phyloP scores from a whole-genome alignment of 2,329 filamentous ascomycete species.

The Pyrenochaeta sp. region DNA sequence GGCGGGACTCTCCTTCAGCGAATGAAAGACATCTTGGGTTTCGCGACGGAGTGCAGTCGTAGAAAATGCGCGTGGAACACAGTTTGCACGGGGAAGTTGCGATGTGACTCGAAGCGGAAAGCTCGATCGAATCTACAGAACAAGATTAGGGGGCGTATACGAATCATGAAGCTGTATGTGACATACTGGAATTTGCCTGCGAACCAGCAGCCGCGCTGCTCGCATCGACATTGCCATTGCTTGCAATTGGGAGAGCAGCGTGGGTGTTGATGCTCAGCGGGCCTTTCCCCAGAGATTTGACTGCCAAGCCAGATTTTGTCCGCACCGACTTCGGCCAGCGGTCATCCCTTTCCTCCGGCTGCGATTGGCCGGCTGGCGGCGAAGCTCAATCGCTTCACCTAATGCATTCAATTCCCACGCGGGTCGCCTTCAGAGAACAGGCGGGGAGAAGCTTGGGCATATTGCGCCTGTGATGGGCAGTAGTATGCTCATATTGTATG shows the following conservation, averaged over 20 bases:
- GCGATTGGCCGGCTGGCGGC: slow-evolving; percentile 34
- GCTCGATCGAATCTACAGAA: slow-evolving; percentile 34
- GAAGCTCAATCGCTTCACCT: slow-evolving; percentile 32
- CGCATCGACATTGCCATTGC: slow-evolving; percentile 51
- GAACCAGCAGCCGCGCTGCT: slow-evolving; percentile 43
- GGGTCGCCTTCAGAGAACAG: slow-evolving; percentile 10
- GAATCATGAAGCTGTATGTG: background rate
- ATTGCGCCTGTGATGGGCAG: background rate
- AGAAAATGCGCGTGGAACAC: slow-evolving; percentile 37
- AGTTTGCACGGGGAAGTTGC: slow-evolving; percentile 30
- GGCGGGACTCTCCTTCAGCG: slow-evolving; percentile 66
- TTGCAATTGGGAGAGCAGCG: slow-evolving; percentile 16
- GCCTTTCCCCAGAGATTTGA: slow-evolving; percentile 33
- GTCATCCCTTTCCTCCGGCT: slow-evolving; percentile 39
- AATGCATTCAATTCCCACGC: slow-evolving; percentile 22
- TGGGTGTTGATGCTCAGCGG: slow-evolving; percentile 28
- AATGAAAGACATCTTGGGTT: slow-evolving; percentile 61
- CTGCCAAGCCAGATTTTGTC: slow-evolving; percentile 27
- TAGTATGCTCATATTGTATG: slow-evolving; percentile 11
- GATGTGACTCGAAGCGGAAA: slow-evolving; percentile 36
- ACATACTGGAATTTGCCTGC: slow-evolving; percentile 42
- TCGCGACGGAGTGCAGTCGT: slow-evolving; percentile 33
- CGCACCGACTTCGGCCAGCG: slow-evolving; percentile 39
- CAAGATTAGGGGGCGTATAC: slow-evolving; percentile 20
- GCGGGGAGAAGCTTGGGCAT: slow-evolving; percentile 1